These are phyloP conservation scores for Oxyria digyna DNA, from an alignment of 148 eudicot species.

Conservation along the genomic window DNA sequence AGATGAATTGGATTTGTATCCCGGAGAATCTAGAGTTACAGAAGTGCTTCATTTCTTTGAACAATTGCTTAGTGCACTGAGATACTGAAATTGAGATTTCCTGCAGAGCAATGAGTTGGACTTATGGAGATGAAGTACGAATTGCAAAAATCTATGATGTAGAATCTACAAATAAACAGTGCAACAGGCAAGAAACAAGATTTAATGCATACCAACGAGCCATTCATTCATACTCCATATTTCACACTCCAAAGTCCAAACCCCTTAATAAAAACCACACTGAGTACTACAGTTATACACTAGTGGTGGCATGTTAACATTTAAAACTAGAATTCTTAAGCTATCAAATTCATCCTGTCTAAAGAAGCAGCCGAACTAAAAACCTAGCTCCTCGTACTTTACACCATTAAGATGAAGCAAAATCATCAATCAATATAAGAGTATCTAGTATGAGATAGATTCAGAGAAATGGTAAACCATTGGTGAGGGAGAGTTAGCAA, in stretches of 20 bases:
- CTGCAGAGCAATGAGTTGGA: neutral
- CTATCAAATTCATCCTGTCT: too few species aligned
- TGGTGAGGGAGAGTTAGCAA: too few species aligned
- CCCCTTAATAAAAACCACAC: neutral
- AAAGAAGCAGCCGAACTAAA: too few species aligned
- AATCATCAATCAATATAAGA: too few species aligned
- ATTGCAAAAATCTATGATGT: neutral
- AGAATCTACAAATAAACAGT: too few species aligned
- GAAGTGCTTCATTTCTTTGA: neutral
- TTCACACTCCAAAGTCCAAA: neutral
- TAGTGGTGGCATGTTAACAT: neutral
- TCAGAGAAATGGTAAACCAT: too few species aligned
- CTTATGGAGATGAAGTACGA: neutral
- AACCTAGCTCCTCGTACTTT: too few species aligned
- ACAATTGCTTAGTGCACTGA: neutral
- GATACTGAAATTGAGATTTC: neutral
- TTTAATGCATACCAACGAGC: neutral
- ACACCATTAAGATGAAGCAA: too few species aligned
- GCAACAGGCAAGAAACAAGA: too few species aligned
- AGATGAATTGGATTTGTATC: too few species aligned
- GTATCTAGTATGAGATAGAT: too few species aligned
- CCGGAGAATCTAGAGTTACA: neutral
- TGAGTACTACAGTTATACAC: too few species aligned
- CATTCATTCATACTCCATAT: neutral
- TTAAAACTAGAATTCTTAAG: neutral